Evolutionary conservation across 1,139 yeast genomes (phyloP), one percentile per base, ranked within the genome.

Genomic region (Candida sp.): DNA sequence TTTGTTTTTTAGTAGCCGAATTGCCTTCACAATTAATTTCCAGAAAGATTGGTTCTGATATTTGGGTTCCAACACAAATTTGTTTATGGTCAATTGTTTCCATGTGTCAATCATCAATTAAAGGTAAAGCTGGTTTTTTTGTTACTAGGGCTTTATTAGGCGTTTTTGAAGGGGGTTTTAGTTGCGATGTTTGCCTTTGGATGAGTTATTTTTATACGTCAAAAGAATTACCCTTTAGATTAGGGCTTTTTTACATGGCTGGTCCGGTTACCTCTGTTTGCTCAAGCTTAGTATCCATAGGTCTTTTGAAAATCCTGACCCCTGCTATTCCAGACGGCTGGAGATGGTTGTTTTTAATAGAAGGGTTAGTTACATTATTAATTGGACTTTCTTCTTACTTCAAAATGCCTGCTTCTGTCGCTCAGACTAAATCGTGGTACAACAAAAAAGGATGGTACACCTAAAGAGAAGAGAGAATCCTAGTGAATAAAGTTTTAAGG

Each of bases 401-500:
- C 52, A 57, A 56, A 40, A 67, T 67, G 71, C 68, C 67, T 5
- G 63, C 70, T 4, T 63, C 69, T 5, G 68, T 61, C 1, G 64
- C 57, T 5, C 61, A 61, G 41, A 65, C 69, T 7, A 75, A 73
- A 47, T 59, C 61, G 11, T 70, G 75, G 70, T 70, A 66, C 46
- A 64, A 75, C 19, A 71, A 70, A 5, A 63, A 66, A 21, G 72
- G 71, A 15, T 68, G 71, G 71, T 68, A 58, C 39, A 59, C 67
- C 21, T 70, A 65, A 4, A 48, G 70, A 41, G 70, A 68, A 47
- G 70, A 63, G 40, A 64, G 58, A 46, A 64, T 67, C 35, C 43
- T 51, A 19, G 51, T 48, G 38, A 49, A 82, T 51, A 69, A 81
- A 46, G 70, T 82, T 2, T 63, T 82, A 44, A 64, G 87, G 52